A percentile compares a stretch with the other conserved stretches of the same genome.
Conservation (phyloP, 371 early-diverging fungal genomes). For the Haplosporangium sp. region DNA sequence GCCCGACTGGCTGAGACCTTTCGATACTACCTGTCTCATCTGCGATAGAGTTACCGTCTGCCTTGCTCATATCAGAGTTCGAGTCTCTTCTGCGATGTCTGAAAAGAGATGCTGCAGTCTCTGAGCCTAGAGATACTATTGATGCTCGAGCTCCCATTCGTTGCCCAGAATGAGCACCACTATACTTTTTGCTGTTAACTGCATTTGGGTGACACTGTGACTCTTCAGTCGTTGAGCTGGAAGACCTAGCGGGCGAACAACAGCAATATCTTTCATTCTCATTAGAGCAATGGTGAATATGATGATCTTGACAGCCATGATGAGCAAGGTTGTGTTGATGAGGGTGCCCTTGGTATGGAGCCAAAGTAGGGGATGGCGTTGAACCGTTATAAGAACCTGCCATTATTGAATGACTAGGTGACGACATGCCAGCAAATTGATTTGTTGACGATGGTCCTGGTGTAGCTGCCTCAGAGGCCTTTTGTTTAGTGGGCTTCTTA, state of each 20-base stretch:
- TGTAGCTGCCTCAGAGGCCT: conserved; percentile 1
- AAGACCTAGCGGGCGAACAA: neutral
- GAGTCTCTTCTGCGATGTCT: conserved; percentile 28
- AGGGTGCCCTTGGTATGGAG: neutral
- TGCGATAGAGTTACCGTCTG: neutral
- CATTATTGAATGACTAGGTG: neutral
- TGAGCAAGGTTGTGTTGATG: neutral
- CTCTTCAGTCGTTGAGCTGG: neutral
- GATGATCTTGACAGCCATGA: neutral
- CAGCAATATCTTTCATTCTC: conserved; percentile 12
- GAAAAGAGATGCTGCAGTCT: conserved; percentile 32
- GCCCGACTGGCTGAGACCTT: neutral
- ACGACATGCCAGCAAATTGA: neutral
- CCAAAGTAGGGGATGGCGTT: neutral
- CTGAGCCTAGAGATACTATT: conserved; percentile 21
- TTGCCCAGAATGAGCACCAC: neutral
- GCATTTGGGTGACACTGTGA: neutral
- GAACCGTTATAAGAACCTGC: neutral
- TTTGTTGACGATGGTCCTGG: neutral
- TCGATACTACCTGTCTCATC: conserved; percentile 7
- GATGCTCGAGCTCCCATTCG: conserved; percentile 19
- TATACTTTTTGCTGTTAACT: neutral
- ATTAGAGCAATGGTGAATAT: neutral
- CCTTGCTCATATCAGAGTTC: conserved; percentile 17
- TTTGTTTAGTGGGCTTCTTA: conserved; percentile 29